phyloP scores from a whole-genome alignment of 257 asterid genomes.

The Ocimum tenuiflorum region DNA sequence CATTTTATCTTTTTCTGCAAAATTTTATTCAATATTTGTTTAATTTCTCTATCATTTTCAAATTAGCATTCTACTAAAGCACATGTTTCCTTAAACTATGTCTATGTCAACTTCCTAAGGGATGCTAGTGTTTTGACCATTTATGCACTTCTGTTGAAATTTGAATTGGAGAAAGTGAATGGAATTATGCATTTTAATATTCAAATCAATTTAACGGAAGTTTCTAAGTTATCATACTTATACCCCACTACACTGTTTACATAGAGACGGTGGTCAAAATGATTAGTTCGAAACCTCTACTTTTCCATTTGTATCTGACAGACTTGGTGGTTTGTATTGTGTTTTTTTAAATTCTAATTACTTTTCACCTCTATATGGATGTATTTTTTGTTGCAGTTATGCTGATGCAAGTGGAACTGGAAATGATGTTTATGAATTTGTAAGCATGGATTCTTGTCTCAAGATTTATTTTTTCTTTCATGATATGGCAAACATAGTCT shows the following conservation, averaged over 20 bases:
- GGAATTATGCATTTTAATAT: background rate
- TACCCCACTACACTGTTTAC: background rate
- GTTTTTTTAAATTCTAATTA: no score
- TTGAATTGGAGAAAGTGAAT: background rate
- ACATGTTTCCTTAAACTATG: background rate
- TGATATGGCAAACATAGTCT: background rate
- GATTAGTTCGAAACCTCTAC: background rate
- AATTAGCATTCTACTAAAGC: background rate
- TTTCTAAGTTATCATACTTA: background rate
- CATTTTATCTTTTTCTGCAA: background rate
- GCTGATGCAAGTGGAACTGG: constrained; percentile 75
- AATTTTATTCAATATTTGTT: background rate
- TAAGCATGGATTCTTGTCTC: constrained; percentile 29
- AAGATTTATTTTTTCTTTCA: background rate
- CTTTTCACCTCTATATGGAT: background rate
- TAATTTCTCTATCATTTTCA: background rate
- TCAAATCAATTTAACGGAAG: background rate
- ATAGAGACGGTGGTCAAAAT: background rate
- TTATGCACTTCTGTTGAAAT: background rate
- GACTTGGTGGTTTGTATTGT: background rate
- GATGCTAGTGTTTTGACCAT: background rate
- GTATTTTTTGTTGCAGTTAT: constrained; percentile 35
- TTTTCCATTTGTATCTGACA: background rate
- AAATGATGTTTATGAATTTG: constrained; percentile 67
- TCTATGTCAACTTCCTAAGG: background rate